Evolutionary conservation across 2,329 filamentous ascomycete species (phyloP).

Genomic region (Neonectria hederae): DNA sequence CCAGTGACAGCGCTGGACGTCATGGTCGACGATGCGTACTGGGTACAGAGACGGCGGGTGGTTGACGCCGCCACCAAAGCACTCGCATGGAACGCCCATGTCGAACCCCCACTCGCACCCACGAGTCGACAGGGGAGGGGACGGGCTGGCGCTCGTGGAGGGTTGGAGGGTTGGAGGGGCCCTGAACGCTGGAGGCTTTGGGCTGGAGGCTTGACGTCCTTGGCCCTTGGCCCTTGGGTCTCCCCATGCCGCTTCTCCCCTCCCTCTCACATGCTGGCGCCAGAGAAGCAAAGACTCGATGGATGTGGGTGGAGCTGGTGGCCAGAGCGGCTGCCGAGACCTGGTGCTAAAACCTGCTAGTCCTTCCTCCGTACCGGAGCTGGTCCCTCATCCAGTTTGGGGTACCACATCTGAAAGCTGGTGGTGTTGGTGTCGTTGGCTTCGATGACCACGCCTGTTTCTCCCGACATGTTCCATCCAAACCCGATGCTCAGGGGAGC

Average conservation of each 20-base stretch:
- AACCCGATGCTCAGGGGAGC: slow-evolving; percentile 12
- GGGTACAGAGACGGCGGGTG: slow-evolving; percentile 29
- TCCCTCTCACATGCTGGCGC: slow-evolving; percentile 31
- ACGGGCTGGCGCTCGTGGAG: slow-evolving; percentile 18
- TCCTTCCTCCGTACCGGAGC: not conserved
- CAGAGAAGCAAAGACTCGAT: not conserved
- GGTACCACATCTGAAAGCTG: not conserved
- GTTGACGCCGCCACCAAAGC: slow-evolving; percentile 31
- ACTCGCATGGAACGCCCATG: slow-evolving; percentile 41
- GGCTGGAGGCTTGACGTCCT: not conserved
- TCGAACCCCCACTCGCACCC: slow-evolving; percentile 39
- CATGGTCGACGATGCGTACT: slow-evolving; percentile 24
- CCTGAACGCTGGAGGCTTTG: not conserved
- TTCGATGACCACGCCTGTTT: slow-evolving; percentile 25
- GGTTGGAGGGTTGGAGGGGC: not conserved
- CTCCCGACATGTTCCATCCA: slow-evolving; percentile 39
- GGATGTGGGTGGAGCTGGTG: not conserved
- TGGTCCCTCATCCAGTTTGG: not conserved
- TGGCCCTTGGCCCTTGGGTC: not conserved
- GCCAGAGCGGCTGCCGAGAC: slow-evolving; percentile 8
- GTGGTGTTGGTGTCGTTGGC: slow-evolving; percentile 10
- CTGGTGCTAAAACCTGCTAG: not conserved
- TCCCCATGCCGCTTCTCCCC: slow-evolving; percentile 2
- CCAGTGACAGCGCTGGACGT: slow-evolving; percentile 25
- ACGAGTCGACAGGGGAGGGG: slow-evolving; percentile 37